Base-by-base conservation (phyloP, 2,329 filamentous ascomycete genomes). In the Leptodontidium sp. region DNA sequence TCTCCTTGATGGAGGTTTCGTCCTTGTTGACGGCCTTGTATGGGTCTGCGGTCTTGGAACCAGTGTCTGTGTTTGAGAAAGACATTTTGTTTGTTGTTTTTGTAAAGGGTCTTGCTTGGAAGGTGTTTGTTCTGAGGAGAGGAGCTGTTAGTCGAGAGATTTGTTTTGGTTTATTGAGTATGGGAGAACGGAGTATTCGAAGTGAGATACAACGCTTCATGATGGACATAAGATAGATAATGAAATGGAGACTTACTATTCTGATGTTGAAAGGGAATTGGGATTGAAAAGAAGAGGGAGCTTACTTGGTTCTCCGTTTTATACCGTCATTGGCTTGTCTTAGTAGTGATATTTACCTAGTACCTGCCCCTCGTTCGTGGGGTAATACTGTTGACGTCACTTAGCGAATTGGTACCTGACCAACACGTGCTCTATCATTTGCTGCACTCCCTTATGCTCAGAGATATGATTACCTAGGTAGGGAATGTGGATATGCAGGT, bases 1-100 rank as follows among this genome's bases (percentile, higher is more conserved):
- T 97, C 72, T 93, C 87, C 74, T 92, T 87, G 43, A 93, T 81
- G 2, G 89, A 84, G 17, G 85, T 82, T 15, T 87, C 82, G 57
- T 93, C 86, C 68, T 88, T 84, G 82, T 92, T 94, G 81, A 90
- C 88, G 68, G 84, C 81, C 78, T 88, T 93, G 84, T 97, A 97
- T 1, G 93, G 93, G 81, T 96, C 92, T 64, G 84, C 87, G 52
- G 87, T 82, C 81, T 91, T 88, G 80, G 81, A 82, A 77, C 88
- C 89, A 52, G 88, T 88, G 71, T 84, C 80, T 49, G 89, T 80
- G 79, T 91, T 91, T 78, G 85, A 86, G 80, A 85, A 87, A 75
- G 77, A 76, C 69, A 75, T 77, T 62, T 70, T 73, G 32, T 35
- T 32, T 9, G 26, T 53, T n/a, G 50, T 35, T 24, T 50, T 24